Evolutionary conservation across 179 eudicot genomes (phyloP).

Genomic region (Vitellaria paradoxa): DNA sequence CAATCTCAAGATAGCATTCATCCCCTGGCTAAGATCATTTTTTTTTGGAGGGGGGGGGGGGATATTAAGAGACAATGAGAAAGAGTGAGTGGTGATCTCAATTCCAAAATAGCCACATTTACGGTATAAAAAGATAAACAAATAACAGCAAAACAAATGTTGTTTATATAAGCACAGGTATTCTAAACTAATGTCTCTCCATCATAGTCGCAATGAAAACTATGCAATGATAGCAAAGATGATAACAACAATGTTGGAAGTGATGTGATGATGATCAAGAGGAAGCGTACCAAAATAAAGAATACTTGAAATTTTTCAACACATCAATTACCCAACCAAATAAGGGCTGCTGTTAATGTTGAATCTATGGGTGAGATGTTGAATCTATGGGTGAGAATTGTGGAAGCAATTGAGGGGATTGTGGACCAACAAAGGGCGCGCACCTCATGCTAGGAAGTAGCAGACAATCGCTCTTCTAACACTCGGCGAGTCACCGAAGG

Average conservation of each 20-base stretch:
- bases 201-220: not conserved
- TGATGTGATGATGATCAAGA: not conserved
- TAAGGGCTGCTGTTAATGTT: not conserved
- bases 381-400: too few species aligned
- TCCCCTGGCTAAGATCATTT: conserved; percentile 54
- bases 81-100: not conserved
- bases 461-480: too few species aligned
- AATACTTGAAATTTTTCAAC: not conserved
- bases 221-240: not conserved
- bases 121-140: not conserved
- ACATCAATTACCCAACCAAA: not conserved
- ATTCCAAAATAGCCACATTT: conserved; percentile 4
- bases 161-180: not conserved
- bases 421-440: too few species aligned
- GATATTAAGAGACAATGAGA: too few species aligned
- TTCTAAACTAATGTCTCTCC: not conserved
- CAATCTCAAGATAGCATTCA: conserved; percentile 83
- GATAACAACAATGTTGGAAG: not conserved
- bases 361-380: not conserved
- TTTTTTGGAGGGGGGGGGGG: too few species aligned
- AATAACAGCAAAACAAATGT: not conserved
- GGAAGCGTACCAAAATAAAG: not conserved
- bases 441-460: too few species aligned
- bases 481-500: too few species aligned
- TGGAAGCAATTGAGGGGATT: too few species aligned